These are phyloP conservation scores for Phytopythium helicoides DNA, from an alignment of 352 stramenopile genomes.

Conservation along the genomic window DNA sequence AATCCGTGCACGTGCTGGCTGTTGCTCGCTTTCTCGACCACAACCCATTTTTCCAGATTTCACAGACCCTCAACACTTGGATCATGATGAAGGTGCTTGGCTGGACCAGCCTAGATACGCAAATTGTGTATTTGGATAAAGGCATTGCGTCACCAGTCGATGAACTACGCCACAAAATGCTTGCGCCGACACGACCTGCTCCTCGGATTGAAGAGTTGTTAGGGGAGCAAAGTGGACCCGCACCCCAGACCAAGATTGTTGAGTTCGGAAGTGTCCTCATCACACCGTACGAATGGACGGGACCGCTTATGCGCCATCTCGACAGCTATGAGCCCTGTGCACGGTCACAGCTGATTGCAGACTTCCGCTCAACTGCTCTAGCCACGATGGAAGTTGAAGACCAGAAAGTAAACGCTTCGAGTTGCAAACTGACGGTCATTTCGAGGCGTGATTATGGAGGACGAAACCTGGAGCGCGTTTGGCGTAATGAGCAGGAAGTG, in stretches of 20 bases:
- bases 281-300: slow-evolving; percentile 29
- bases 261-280: slow-evolving; percentile 35
- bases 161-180: slow-evolving; percentile 21
- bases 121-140: slow-evolving; percentile 41
- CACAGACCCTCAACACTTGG: too few relatives aligned
- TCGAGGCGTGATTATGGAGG: slow-evolving; percentile 43
- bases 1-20: too few relatives aligned
- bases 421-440: slow-evolving; percentile 54
- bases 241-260: slow-evolving; percentile 17
- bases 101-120: slow-evolving; percentile 11
- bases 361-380: slow-evolving; percentile 22
- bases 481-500: slow-evolving; percentile 66
- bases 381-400: slow-evolving; percentile 10
- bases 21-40: too few relatives aligned
- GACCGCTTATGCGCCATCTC: slow-evolving; percentile 42
- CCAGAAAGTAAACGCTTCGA: too few relatives aligned
- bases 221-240: too few relatives aligned
- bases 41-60: too few relatives aligned
- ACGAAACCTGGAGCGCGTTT: slow-evolving; percentile 54
- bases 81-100: too few relatives aligned
- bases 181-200: too few relatives aligned
- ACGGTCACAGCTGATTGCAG: slow-evolving; percentile 16
- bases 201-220: too few relatives aligned
- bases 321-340: slow-evolving; percentile 40
- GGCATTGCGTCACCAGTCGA: slow-evolving; percentile 41